Evolutionary conservation across 768 basidiomycete species (phyloP), one percentile per base, ranked within the genome.

Genomic region (Boletus bicolor): DNA sequence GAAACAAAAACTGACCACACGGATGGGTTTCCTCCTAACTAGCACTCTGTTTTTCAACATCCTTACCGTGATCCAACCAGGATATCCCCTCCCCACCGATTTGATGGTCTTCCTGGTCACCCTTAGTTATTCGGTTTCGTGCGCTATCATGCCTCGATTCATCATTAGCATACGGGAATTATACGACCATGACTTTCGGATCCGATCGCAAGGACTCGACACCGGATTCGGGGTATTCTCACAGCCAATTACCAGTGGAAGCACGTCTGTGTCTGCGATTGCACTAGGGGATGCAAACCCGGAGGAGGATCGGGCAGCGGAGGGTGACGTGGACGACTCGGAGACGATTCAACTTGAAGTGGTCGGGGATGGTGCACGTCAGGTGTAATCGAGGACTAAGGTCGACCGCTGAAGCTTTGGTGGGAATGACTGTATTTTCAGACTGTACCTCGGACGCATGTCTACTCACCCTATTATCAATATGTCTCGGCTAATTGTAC

Each of bases 121-220:
- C 24, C 10, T 57, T 19, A 32, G 44, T 15, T 58, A 50, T 44
- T 44, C 57, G 12, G 36, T 46, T 30, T 30, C 46, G 6, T 53
- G 39, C 12, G 39, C 35, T 15, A n/a, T 57, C 5, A 53, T 63
- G 28, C 59, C 59, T 5, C 54, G 63, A 7, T 64, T 64, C 44
- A 52, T 64, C 47, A 53, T 65, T 4, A 42, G 26, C 30, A 39
- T 64, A 17, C 57, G 64, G 19, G 55, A 49, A 7, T 7, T 55
- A 35, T 55, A 45, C 30, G 53, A 56, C 11, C 38, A 26, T 4
- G 49, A 50, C 19, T 1, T 30, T 21, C 32, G 14, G 19, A n/a
- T 30, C 4, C 39, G 11, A 17, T 39, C 46, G 39, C 53, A 42
- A 4, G 51, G 50, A 2, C 21, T 65, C 12, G 60, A 65, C 24